These are phyloP conservation scores for Blastobotrys chiropterorum DNA, from an alignment of 805 yeast species.

Conservation along the genomic window DNA sequence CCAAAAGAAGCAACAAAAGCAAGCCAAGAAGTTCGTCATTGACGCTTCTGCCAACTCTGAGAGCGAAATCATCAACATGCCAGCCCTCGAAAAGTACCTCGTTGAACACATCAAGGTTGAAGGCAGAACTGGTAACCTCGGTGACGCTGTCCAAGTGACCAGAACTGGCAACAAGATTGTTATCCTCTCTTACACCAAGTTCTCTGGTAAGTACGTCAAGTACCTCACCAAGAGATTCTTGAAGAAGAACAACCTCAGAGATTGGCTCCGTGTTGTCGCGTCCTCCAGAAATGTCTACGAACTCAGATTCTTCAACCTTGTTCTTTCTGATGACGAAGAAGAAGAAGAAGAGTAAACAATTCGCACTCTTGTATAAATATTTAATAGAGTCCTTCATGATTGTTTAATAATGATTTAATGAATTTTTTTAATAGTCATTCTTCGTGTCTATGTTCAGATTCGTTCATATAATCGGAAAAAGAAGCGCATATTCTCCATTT, in stretches of 20 bases:
- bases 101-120: slow-evolving; percentile 99
- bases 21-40: slow-evolving; percentile 58
- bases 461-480: slow-evolving; percentile 69
- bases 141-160: slow-evolving; percentile 85
- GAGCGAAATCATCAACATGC: slow-evolving; percentile 96
- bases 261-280: slow-evolving; percentile 99
- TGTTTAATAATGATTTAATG: not conserved
- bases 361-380: not conserved
- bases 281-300: slow-evolving; percentile 92
- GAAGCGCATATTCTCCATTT: slow-evolving; percentile 82
- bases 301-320: slow-evolving; percentile 98
- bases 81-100: slow-evolving; percentile 95
- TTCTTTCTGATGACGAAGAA: slow-evolving; percentile 91
- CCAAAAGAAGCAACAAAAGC: slow-evolving; percentile 65
- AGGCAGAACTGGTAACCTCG: slow-evolving; percentile 92
- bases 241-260: slow-evolving; percentile 99
- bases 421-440: not conserved
- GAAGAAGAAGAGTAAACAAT: slow-evolving; percentile 5
- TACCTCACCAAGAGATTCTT: slow-evolving; percentile 99
- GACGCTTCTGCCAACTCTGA: slow-evolving; percentile 96
- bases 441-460: slow-evolving; percentile 26
- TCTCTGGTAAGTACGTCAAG: slow-evolving; percentile 99
- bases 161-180: slow-evolving; percentile 83
- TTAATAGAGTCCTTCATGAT: not conserved
- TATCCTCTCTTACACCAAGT: slow-evolving; percentile 87